phyloP scores from a whole-genome alignment of 1,139 yeast species.

The Spathaspora jeffriesii region DNA sequence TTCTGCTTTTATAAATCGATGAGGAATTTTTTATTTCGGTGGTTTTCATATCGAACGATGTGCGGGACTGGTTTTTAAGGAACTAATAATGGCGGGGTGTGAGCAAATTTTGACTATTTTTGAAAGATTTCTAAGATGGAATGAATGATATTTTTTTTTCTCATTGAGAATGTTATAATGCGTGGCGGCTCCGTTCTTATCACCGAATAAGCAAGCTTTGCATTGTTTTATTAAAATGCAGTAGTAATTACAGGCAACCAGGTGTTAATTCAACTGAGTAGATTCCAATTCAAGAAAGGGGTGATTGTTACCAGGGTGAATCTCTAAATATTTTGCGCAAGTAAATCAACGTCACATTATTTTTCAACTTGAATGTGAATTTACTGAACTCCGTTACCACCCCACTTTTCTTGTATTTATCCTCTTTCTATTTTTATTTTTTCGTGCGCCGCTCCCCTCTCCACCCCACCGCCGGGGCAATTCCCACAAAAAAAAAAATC shows the following conservation, averaged over 20 bases:
- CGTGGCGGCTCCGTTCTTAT: not conserved
- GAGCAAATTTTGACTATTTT: not conserved
- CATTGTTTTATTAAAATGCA: not conserved
- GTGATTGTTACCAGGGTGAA: not conserved
- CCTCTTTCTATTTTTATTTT: not conserved
- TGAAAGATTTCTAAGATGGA: not conserved
- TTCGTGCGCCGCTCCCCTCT: slow-evolving; percentile 1
- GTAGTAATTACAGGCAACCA: not conserved
- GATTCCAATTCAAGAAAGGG: too few species aligned
- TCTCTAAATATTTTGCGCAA: not conserved
- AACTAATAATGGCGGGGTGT: not conserved
- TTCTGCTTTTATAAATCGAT: not conserved
- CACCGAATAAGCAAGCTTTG: not conserved
- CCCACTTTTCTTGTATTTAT: not conserved
- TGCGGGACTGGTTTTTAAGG: not conserved
- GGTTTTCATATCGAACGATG: not conserved
- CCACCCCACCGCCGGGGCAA: slow-evolving; percentile 1
- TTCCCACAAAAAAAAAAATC: not conserved
- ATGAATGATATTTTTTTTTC: not conserved
- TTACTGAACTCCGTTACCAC: not conserved
- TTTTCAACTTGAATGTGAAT: not conserved
- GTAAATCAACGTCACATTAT: not conserved
- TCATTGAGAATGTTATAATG: not conserved
- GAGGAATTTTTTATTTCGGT: not conserved
- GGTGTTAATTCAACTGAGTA: not conserved